Evolutionary conservation across 306 rosid species (phyloP), one percentile per base, ranked within the genome.

Genomic region (Lathyrus tuberosus): DNA sequence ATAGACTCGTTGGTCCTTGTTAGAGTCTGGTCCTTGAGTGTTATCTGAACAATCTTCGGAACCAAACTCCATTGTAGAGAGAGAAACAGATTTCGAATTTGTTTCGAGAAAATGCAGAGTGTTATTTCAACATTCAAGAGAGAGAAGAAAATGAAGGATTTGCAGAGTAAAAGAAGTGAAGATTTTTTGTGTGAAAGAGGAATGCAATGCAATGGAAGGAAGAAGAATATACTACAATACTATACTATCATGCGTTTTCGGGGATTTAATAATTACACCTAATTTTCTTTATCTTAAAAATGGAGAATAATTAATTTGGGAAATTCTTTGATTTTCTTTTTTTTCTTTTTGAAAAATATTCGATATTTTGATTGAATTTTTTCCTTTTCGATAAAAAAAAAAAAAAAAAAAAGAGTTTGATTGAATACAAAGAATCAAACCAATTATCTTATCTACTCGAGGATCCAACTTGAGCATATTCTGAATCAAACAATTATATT

Each of bases 1-100:
- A 90, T 91, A 94, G 84, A 91, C 85, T 82, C 89, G 87, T 61
- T 88, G 95, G 77, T 86, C 85, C 69, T 78, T 78, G 60, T 80
- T 80, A 5, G 87, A 81, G 76, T 83, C 78, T 64, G 79, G 81
- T 18, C 15, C 75, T 69, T 68, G 84, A 70, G 83, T 71, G 76
- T 82, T 83, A 73, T 83, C 81, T 71, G 96, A 79, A 78, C 72
- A 79, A 82, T 81, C 86, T 82, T 93, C 94, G 57, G 94, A 74
- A 53, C 72, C 60, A 69, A 38, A 67, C 57, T 69, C 90, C 94
- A 88, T 88, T 14, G 69, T 11, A 52, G 66, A 67, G 70, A 63
- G 47, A 56, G 54, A 48, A 26, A 26, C 63, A 31, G 75, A 66
- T 41, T 83, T 31, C 76, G 82, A 72, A 71, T 58, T 63, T 10